Conservation (phyloP, 495 filamentous ascomycete species). For the Entonaema liquescens region DNA sequence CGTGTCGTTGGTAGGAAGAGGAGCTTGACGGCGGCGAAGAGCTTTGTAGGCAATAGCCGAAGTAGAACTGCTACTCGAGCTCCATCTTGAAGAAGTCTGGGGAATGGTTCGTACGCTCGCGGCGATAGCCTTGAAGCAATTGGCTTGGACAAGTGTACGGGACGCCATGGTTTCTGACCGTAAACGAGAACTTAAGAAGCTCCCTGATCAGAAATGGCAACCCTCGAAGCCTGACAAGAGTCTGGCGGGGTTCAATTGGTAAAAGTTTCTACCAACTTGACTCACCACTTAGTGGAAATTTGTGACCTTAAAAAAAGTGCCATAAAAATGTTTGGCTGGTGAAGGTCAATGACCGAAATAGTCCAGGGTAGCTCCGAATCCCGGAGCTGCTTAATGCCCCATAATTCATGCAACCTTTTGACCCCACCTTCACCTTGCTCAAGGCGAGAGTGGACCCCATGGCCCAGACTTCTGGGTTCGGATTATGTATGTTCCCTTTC, state of each 20-base stretch:
- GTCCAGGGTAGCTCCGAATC: constrained; percentile 31
- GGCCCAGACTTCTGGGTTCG: constrained; percentile 7
- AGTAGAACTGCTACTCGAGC: constrained; percentile 71
- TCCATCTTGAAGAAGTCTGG: constrained; percentile 43
- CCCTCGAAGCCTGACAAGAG: constrained; percentile 26
- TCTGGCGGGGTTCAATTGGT: constrained; percentile 36
- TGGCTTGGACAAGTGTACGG: constrained; percentile 51
- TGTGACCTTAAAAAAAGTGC: constrained; percentile 11
- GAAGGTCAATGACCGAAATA: background rate
- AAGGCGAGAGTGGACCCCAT: background rate
- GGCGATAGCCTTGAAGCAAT: constrained; percentile 45
- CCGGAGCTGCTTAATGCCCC: constrained; percentile 34
- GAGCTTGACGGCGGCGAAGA: constrained; percentile 84
- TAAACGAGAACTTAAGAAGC: constrained; percentile 37
- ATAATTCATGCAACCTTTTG: constrained; percentile 10
- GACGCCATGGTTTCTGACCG: constrained; percentile 55
- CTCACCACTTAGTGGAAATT: constrained; percentile 38
- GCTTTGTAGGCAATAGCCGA: constrained; percentile 97
- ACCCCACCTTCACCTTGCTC: background rate
- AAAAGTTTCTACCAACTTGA: constrained; percentile 29
- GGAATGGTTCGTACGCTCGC: constrained; percentile 26
- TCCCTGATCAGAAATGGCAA: constrained; percentile 37
- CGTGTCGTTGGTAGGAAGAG: constrained; percentile 78
- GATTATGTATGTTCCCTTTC: constrained; percentile 9
- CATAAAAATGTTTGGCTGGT: constrained; percentile 11